Base-by-base conservation (phyloP, 169 alveolate species). In the Pseudocohnilembus persalinus region DNA sequence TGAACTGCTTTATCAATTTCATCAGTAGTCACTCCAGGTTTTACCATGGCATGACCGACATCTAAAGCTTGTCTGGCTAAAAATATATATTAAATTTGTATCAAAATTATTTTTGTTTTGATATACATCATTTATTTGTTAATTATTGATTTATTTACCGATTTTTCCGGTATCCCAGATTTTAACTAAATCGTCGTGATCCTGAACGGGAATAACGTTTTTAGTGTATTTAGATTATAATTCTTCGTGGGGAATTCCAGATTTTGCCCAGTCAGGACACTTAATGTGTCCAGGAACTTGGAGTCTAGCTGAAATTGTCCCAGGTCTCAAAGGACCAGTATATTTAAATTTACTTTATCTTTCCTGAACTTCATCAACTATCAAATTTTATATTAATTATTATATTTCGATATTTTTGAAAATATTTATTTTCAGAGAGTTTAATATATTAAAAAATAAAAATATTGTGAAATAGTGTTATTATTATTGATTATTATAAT, bases 11-110 rank as follows among this genome's bases (percentile, higher is more conserved):
- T 92, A 92, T 99, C 99, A 26, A 99, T 96, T 49, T 96, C 98
- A 84, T 98, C 99, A 1, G 99, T 96, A 0, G 99, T 98, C 6
- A 98, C 98, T 32, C 99, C 99, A 30, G 98, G 97, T 73, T 90
- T 93, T 29, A 96, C 97, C 82, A 98, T 93, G 68, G 95, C 83
- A 80, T 98, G 99, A 0, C 99, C 99, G 68, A 94, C 90, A 88
- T 99, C 99, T 82, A 98, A 93, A 25, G 99, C 99, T 76, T 91
- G 93, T 81, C 99, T 96, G 28, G 98, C 99, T 79, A 98, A 86
- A 33, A 87, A 75, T 78, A 92, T 78, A 92, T 93, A 65, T 77
- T 33, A 65, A 74, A 76, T 88, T 83, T 87, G 88, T 77, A 77
- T 85, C 65, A 73, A 84, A 84, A 32, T 75, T 90, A 25, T 83